Conservation (phyloP, 2,329 filamentous ascomycete genomes). For the Aureobasidium lini region DNA sequence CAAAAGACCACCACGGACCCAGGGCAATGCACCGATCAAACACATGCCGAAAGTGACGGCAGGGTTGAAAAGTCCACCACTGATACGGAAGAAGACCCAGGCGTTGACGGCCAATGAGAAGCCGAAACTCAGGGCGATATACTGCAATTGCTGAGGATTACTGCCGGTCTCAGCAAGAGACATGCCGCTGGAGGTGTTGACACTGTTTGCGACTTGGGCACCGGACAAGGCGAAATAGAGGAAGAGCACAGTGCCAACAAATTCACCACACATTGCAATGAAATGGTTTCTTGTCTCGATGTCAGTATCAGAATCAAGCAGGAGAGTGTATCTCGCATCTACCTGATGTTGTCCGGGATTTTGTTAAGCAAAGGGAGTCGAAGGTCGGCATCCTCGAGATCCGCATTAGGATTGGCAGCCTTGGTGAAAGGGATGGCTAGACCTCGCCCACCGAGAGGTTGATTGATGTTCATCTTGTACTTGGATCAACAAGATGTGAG, state of each 20-base stretch:
- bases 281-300: slow-evolving; percentile 19
- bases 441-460: slow-evolving; percentile 20
- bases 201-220: slow-evolving; percentile 39
- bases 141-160: slow-evolving; percentile 32
- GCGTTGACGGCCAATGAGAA: slow-evolving; percentile 36
- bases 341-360: slow-evolving; percentile 21
- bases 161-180: slow-evolving; percentile 22
- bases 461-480: slow-evolving; percentile 13
- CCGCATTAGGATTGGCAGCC: slow-evolving; percentile 21
- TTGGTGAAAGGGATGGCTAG: slow-evolving; percentile 27
- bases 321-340: background rate
- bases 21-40: slow-evolving; percentile 30
- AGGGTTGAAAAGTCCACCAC: slow-evolving; percentile 31
- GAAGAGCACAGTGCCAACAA: slow-evolving; percentile 39
- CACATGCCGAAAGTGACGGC: slow-evolving; percentile 32
- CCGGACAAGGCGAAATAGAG: slow-evolving; percentile 39
- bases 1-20: slow-evolving; percentile 27
- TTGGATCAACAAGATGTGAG: background rate
- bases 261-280: slow-evolving; percentile 31
- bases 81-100: slow-evolving; percentile 33
- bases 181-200: slow-evolving; percentile 21
- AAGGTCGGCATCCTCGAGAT: slow-evolving; percentile 20
- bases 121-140: slow-evolving; percentile 33
- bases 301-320: background rate
- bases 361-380: slow-evolving; percentile 23